Conservation (phyloP, 108 stramenopile species). For the Cyclostephanos invisitatus region DNA sequence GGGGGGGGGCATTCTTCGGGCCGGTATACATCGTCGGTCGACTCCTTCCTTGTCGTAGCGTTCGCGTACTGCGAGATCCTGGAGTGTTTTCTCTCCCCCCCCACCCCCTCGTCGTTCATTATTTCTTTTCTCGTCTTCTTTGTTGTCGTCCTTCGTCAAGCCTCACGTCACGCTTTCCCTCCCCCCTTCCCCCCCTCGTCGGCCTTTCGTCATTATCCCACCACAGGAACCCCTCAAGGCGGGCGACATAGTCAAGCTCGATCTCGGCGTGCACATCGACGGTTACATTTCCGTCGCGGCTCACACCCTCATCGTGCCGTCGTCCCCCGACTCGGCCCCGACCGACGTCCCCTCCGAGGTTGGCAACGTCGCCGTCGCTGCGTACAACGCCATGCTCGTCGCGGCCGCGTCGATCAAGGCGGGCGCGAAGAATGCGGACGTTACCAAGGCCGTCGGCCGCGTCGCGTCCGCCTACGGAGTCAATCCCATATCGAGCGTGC, state of each 20-base stretch:
- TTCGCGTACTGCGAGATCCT: too few relatives aligned
- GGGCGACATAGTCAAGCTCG: slow-evolving; percentile 99
- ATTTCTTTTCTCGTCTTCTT: neutral
- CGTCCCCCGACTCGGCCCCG: slow-evolving; percentile 58
- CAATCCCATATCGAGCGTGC: slow-evolving; percentile 89
- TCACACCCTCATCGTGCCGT: slow-evolving; percentile 93
- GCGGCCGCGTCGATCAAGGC: slow-evolving; percentile 89
- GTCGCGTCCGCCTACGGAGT: slow-evolving; percentile 96
- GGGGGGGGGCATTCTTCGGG: too few relatives aligned
- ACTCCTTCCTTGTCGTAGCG: too few relatives aligned
- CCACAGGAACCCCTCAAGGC: slow-evolving; percentile 78
- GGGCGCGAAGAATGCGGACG: slow-evolving; percentile 88
- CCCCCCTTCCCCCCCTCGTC: slow-evolving; percentile 65
- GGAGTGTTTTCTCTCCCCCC: too few relatives aligned
- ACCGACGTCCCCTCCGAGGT: slow-evolving; percentile 51
- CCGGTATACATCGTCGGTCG: too few relatives aligned
- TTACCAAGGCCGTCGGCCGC: slow-evolving; percentile 89
- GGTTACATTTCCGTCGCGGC: slow-evolving; percentile 98
- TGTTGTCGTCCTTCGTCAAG: slow-evolving; percentile 9
- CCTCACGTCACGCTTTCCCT: slow-evolving; percentile 36
- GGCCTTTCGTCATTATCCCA: slow-evolving; percentile 12
- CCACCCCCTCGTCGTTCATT: too few relatives aligned
- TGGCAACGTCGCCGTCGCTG: slow-evolving; percentile 91
- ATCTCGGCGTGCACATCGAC: slow-evolving; percentile 99
- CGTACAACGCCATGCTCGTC: slow-evolving; percentile 96